Evolutionary conservation across 2,329 filamentous ascomycete species (phyloP), one percentile per base, ranked within the genome.

Genomic region (Cryphonectria nitschkei): DNA sequence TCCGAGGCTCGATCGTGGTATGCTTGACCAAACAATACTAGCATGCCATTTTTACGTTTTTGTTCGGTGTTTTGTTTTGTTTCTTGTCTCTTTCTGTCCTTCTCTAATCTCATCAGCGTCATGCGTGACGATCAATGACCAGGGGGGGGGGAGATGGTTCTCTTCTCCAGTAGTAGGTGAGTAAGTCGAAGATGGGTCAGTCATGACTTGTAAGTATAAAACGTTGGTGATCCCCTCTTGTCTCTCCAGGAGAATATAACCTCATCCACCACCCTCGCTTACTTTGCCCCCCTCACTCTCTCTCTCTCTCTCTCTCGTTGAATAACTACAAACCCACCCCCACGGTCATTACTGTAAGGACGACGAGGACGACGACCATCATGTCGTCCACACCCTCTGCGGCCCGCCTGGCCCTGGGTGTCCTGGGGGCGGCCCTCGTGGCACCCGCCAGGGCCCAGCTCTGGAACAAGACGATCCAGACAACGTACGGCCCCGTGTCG

Each of bases 381-480:
- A 60, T 65, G 68, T n/a, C 39, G 50, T 37, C 34, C 58, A n/a
- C 32, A 4, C 9, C 58, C 43, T 54, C 63, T 39, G 29, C 37
- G 34, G 34, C 19, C 50, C 50, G 64, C 32, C 37, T 70, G 56
- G 68, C 56, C 56, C 34, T 70, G 34, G 54, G 32, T 26, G 63
- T 32, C 43, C 19, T 50, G 46, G 64, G 63, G 3, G 56, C 64
- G 7, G 64, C 64, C 26, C 26, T 70, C 34, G 34, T 56, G 64
- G 58, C 68, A 4, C 43, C 56, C 8, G 43, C 19, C 8, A 11
- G 62, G 34, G 68, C 68, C 11, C 56, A 46, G 9, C 50, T 70
- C 56, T 70, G 65, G 63, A 46, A 63, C 64, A 67, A 70, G 64
- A 58, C 61, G n/a, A 67, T 70, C 32, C 68, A 70, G 43, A 70